Conservation (phyloP, 2,329 filamentous ascomycete genomes). For the Diaporthe citri region DNA sequence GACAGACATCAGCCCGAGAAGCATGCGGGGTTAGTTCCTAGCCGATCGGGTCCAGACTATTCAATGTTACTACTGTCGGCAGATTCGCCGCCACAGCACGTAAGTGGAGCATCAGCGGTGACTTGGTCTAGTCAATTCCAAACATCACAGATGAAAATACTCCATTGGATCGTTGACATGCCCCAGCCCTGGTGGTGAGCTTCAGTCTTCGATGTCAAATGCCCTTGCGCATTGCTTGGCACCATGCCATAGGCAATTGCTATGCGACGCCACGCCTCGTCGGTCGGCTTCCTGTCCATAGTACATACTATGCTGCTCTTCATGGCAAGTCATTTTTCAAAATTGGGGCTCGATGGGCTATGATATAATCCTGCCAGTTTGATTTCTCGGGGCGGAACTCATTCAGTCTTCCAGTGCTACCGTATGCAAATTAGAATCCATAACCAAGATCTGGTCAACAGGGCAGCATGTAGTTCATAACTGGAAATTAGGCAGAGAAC, state of each 20-base stretch:
- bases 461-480: not conserved
- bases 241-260: not conserved
- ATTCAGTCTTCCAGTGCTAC: not conserved
- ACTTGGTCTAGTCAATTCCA: not conserved
- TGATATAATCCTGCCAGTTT: not conserved
- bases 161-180: not conserved
- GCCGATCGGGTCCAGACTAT: conserved; percentile 7
- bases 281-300: too few species aligned
- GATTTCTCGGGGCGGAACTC: too few species aligned
- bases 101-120: conserved; percentile 5
- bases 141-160: too few species aligned
- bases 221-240: not conserved
- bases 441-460: too few species aligned
- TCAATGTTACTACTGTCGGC: conserved; percentile 2
- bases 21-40: conserved; percentile 26
- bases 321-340: too few species aligned
- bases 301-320: too few species aligned
- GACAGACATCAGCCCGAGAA: not conserved
- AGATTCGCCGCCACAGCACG: conserved; percentile 3
- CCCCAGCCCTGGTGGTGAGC: not conserved
- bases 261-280: too few species aligned
- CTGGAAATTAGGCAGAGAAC: not conserved
- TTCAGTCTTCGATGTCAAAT: not conserved
- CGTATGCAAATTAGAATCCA: not conserved
- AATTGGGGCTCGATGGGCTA: too few species aligned